phyloP scores from a whole-genome alignment of 306 rosid species.

The Corylus heterophylla region DNA sequence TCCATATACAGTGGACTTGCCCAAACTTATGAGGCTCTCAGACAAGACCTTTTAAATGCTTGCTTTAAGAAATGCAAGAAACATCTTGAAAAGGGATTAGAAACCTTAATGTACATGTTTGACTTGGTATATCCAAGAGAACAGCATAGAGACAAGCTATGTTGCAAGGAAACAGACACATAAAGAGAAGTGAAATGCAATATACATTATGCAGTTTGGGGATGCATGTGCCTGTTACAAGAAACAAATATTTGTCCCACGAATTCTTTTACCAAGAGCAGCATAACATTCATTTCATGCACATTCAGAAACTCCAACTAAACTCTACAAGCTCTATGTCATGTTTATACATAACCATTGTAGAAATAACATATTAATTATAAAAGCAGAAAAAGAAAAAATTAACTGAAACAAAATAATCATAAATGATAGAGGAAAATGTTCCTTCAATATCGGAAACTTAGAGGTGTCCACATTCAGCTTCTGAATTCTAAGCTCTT shows the following conservation, averaged over 20 bases:
- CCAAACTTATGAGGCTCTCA: neutral
- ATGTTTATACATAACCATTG: neutral
- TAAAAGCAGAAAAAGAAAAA: neutral
- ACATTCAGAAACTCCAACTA: slow-evolving; percentile 4
- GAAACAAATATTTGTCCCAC: neutral
- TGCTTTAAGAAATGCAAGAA: neutral
- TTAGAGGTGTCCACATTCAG: neutral
- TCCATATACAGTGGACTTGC: neutral
- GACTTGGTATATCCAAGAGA: neutral
- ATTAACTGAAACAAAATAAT: neutral
- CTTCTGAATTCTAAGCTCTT: neutral
- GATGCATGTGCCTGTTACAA: neutral
- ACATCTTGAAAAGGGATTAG: neutral
- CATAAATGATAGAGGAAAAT: neutral
- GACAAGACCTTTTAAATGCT: neutral
- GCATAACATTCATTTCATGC: neutral
- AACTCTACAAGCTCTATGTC: slow-evolving; percentile 5
- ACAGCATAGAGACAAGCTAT: neutral
- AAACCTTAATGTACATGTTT: neutral
- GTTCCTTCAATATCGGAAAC: neutral
- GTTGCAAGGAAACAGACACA: neutral
- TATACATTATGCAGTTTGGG: neutral
- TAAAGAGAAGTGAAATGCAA: neutral
- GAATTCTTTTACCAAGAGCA: neutral
- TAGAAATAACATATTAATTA: neutral